These are phyloP conservation scores for Dothideomycetes sp. DNA, from an alignment of 2,329 filamentous ascomycete species.

Conservation along the genomic window DNA sequence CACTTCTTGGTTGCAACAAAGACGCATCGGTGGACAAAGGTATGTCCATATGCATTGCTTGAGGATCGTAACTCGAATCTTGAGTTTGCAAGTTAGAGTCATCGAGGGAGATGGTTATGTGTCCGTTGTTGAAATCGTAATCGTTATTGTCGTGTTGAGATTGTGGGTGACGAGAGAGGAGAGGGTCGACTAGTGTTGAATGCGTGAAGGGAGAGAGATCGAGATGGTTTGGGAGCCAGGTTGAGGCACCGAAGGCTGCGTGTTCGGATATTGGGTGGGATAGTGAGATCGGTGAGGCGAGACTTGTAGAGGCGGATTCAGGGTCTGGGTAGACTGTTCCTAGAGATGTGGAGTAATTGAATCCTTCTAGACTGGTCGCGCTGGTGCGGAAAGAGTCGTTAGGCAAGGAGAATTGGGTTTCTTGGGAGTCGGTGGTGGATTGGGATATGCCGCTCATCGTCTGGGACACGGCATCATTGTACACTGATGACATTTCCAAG, in stretches of 20 bases:
- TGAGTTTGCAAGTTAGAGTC: conserved; percentile 1
- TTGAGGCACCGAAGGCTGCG: no score
- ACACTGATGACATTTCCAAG: conserved; percentile 1
- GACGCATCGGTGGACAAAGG: no score
- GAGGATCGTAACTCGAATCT: no score
- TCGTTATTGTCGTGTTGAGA: conserved; percentile 26
- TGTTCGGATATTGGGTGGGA: no score
- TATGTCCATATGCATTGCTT: no score
- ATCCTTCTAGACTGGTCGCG: conserved; percentile 15
- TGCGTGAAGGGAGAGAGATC: conserved; percentile 14
- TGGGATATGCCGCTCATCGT: conserved; percentile 3
- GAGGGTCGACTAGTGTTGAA: conserved; percentile 4
- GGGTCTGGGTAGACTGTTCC: conserved; percentile 1
- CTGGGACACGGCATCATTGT: no score
- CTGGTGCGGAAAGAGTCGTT: conserved; percentile 20
- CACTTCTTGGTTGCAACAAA: no score
- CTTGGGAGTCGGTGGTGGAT: conserved; percentile 7
- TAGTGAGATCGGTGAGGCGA: conserved; percentile 9
- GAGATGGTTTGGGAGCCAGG: no score
- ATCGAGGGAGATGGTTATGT: conserved; percentile 34
- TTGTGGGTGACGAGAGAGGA: background rate
- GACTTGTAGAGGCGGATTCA: background rate
- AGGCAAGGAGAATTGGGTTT: conserved; percentile 21
- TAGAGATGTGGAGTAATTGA: conserved; percentile 12
- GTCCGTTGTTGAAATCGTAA: conserved; percentile 33